Evolutionary conservation across 768 basidiomycete genomes (phyloP).

Genomic region (Macrolepiota fuliginosa): DNA sequence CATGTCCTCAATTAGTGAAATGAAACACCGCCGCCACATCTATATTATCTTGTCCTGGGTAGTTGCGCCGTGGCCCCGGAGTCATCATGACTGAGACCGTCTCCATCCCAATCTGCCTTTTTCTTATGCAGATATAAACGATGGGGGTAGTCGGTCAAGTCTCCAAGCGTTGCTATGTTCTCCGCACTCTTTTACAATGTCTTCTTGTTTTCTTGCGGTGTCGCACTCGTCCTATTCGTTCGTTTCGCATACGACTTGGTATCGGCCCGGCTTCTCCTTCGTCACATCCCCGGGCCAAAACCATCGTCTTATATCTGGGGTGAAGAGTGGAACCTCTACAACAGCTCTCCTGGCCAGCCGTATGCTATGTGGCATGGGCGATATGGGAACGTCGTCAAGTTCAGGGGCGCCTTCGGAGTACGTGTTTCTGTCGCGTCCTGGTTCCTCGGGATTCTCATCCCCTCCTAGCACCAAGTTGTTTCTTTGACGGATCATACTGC

Average conservation of each 20-base stretch:
- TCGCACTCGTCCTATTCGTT: conserved; percentile 20
- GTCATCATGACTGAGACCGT: not conserved
- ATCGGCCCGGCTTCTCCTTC: conserved; percentile 28
- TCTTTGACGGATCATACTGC: conserved; percentile 54
- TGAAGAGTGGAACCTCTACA: conserved; percentile 58
- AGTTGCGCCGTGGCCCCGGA: not conserved
- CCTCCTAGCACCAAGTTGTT: conserved; percentile 49
- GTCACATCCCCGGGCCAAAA: conserved; percentile 51
- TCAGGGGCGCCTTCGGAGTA: conserved; percentile 59
- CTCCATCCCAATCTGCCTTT: not conserved
- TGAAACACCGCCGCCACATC: not conserved
- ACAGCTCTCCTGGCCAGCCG: conserved; percentile 46
- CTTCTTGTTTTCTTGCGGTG: conserved; percentile 23
- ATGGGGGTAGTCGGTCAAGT: not conserved
- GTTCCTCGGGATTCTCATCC: conserved; percentile 9
- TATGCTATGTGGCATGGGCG: conserved; percentile 51
- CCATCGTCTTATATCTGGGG: conserved; percentile 56
- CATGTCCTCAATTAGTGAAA: not conserved
- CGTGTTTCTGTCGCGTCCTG: conserved; percentile 13
- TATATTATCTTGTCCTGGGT: not conserved
- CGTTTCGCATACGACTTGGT: conserved; percentile 27
- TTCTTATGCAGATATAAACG: not conserved
- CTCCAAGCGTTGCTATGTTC: not conserved
- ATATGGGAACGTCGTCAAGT: conserved; percentile 48
- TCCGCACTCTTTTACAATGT: conserved; percentile 23